phyloP scores from a whole-genome alignment of 805 yeast species.

The Starmerella floricola region DNA sequence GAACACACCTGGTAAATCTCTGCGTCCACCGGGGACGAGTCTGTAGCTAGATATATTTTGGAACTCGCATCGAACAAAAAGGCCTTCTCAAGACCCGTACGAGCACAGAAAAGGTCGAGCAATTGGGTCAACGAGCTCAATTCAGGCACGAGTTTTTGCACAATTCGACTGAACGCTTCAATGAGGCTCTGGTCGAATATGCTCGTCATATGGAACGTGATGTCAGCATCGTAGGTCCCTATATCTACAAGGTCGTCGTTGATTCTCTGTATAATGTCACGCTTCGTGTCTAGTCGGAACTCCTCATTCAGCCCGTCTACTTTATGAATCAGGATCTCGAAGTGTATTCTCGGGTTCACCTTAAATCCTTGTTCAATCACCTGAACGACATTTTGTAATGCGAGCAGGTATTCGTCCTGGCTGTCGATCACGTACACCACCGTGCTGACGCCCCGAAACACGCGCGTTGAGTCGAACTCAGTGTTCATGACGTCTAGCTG shows the following conservation, averaged over 20 bases:
- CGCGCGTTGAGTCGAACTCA: constrained; percentile 52
- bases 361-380: constrained; percentile 79
- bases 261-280: constrained; percentile 92
- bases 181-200: constrained; percentile 92
- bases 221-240: constrained; percentile 83
- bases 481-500: constrained; percentile 84
- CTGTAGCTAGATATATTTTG: constrained; percentile 91
- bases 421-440: constrained; percentile 88
- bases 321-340: constrained; percentile 89
- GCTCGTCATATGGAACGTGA: constrained; percentile 81
- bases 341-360: constrained; percentile 71
- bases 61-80: constrained; percentile 85
- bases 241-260: constrained; percentile 84
- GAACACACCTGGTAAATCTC: constrained; percentile 95
- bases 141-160: constrained; percentile 82
- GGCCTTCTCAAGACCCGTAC: constrained; percentile 83
- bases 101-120: constrained; percentile 77
- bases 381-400: constrained; percentile 75
- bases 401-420: constrained; percentile 89
- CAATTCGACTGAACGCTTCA: constrained; percentile 88
- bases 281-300: constrained; percentile 82
- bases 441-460: constrained; percentile 77
- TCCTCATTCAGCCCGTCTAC: constrained; percentile 93
- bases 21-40: constrained; percentile 87
- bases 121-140: constrained; percentile 77